Evolutionary conservation across 2,329 filamentous ascomycete species (phyloP).

Genomic region (Shiraia sp.): DNA sequence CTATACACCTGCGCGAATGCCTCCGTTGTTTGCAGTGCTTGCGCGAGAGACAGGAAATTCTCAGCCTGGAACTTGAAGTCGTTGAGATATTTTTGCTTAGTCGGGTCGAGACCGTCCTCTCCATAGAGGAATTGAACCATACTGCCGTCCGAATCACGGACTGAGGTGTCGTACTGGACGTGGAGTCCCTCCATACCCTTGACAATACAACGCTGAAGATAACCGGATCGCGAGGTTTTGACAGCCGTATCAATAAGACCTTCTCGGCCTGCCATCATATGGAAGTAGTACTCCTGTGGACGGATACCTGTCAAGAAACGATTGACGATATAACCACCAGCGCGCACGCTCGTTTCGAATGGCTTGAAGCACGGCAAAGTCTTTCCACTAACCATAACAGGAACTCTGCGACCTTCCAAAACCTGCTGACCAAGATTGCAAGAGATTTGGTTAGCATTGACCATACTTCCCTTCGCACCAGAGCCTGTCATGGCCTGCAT

Average conservation of each 20-base stretch:
- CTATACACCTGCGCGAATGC: constrained; percentile 61
- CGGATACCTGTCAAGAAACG: constrained; percentile 97
- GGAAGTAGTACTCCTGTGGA: constrained; percentile 98
- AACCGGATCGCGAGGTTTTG: constrained; percentile 96
- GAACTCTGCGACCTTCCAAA: constrained; percentile 90
- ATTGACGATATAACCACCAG: constrained; percentile 90
- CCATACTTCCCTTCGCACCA: constrained; percentile 87
- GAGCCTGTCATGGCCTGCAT: constrained; percentile 99
- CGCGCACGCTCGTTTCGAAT: constrained; percentile 85
- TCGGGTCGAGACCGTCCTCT: constrained; percentile 92
- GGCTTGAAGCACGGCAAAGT: constrained; percentile 91
- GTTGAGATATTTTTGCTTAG: constrained; percentile 87
- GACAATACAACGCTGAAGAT: constrained; percentile 93
- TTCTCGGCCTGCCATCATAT: constrained; percentile 98
- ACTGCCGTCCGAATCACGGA: constrained; percentile 90
- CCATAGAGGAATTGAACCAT: constrained; percentile 96
- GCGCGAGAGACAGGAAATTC: constrained; percentile 80
- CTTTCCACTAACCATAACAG: constrained; percentile 97
- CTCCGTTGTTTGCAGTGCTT: constrained; percentile 71
- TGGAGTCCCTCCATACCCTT: constrained; percentile 97
- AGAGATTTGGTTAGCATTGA: constrained; percentile 97
- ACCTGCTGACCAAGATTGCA: constrained; percentile 97
- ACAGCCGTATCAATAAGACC: constrained; percentile 98
- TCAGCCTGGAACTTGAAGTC: constrained; percentile 89
- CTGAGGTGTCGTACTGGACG: constrained; percentile 91